A percentile compares a stretch with the other conserved stretches of the same genome.
Evolutionary conservation across 2,329 filamentous ascomycete species (phyloP).

Genomic region (Nemania diffusa): DNA sequence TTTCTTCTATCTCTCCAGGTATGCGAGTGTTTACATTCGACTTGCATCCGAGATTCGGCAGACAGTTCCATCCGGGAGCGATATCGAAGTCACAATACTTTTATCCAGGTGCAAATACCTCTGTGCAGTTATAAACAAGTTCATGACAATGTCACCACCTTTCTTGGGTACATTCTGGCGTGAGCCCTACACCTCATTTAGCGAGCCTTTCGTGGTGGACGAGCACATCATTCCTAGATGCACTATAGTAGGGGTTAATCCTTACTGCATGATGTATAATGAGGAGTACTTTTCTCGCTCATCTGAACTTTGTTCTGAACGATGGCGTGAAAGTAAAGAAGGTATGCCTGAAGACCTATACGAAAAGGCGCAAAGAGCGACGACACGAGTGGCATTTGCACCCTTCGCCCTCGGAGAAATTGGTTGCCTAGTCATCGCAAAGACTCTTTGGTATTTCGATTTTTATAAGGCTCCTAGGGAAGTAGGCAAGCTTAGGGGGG

Average conservation of each 20-base stretch:
- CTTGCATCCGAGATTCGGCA: too few species aligned
- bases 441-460: slow-evolving; percentile 9
- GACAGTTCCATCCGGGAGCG: too few species aligned
- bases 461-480: not conserved
- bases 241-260: not conserved
- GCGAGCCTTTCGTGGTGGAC: too few species aligned
- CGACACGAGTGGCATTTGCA: not conserved
- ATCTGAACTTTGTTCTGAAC: not conserved
- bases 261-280: slow-evolving; percentile 3
- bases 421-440: not conserved
- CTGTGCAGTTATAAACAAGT: too few species aligned
- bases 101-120: too few species aligned
- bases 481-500: not conserved
- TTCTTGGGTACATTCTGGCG: too few species aligned
- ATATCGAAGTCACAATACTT: too few species aligned
- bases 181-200: too few species aligned
- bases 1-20: too few species aligned
- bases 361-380: not conserved
- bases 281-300: not conserved
- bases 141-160: too few species aligned
- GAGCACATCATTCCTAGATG: not conserved
- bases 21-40: too few species aligned
- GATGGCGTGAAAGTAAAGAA: not conserved
- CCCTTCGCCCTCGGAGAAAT: not conserved
- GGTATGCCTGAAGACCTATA: not conserved